Conservation (phyloP, 2,329 filamentous ascomycete species). For the Seiridium unicorne region DNA sequence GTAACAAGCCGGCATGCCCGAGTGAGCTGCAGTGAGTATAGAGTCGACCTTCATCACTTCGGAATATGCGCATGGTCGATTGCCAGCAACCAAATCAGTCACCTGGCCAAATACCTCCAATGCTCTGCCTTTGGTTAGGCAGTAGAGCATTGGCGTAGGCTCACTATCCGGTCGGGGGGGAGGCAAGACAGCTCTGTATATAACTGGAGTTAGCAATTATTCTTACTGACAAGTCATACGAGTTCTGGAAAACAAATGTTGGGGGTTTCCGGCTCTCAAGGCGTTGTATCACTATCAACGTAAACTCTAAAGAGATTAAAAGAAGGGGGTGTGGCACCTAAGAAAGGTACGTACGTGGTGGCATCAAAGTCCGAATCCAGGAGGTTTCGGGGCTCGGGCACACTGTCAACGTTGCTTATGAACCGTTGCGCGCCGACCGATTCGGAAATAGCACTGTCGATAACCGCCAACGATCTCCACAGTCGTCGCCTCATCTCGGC, state of each 20-base stretch:
- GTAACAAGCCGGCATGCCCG: conserved; percentile 14
- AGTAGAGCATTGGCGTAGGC: conserved; percentile 7
- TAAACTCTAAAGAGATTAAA: no score
- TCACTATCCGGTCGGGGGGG: conserved; percentile 28
- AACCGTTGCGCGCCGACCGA: conserved; percentile 43
- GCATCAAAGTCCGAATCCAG: conserved; percentile 40
- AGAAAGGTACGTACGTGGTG: conserved; percentile 10
- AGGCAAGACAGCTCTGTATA: conserved; percentile 27
- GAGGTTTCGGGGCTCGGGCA: conserved; percentile 38
- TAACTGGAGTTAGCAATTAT: no score
- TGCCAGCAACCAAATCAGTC: conserved; percentile 16
- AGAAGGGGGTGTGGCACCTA: no score
- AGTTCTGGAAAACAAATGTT: no score
- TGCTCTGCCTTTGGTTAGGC: neutral
- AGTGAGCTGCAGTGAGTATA: conserved; percentile 12
- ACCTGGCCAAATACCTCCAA: neutral
- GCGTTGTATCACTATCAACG: no score
- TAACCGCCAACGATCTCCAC: conserved; percentile 38
- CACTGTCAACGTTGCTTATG: conserved; percentile 21
- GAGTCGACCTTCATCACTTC: conserved; percentile 21
- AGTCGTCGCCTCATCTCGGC: conserved; percentile 43
- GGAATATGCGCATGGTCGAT: conserved; percentile 15
- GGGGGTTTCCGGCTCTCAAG: no score
- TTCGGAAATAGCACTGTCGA: conserved; percentile 39
- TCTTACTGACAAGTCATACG: no score